Conservation (phyloP, 768 basidiomycete species). For the Tremella yokohamensis region DNA sequence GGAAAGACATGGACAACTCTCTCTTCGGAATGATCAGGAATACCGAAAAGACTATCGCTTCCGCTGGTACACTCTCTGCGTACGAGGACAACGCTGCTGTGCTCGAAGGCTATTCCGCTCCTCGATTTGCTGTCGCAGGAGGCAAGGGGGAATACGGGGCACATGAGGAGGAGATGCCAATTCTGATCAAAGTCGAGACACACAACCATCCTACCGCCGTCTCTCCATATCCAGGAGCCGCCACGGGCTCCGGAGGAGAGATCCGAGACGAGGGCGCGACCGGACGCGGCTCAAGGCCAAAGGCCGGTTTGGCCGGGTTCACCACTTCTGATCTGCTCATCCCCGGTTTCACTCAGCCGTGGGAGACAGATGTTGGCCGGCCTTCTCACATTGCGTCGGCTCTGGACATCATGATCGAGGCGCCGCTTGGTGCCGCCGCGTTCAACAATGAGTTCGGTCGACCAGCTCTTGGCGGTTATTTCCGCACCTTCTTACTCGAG, state of each 20-base stretch:
- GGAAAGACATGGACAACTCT: constrained; percentile 61
- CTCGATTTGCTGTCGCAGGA: constrained; percentile 64
- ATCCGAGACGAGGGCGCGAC: constrained; percentile 97
- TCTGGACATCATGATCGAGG: constrained; percentile 95
- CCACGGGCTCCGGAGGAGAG: constrained; percentile 96
- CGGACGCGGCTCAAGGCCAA: constrained; percentile 90
- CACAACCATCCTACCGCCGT: constrained; percentile 99
- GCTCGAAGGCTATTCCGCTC: constrained; percentile 68
- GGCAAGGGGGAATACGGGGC: constrained; percentile 58
- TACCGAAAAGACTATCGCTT: constrained; percentile 69
- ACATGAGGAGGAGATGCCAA: constrained; percentile 68
- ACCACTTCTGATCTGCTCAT: constrained; percentile 91
- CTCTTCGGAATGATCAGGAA: constrained; percentile 97
- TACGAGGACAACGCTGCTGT: constrained; percentile 99
- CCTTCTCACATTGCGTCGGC: constrained; percentile 89
- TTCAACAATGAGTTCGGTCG: constrained; percentile 99
- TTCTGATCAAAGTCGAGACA: constrained; percentile 96
- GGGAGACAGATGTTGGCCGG: constrained; percentile 91
- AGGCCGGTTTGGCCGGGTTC: constrained; percentile 89
- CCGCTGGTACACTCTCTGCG: constrained; percentile 81
- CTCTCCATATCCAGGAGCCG: constrained; percentile 96
- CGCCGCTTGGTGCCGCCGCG: constrained; percentile 86
- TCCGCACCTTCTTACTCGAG: constrained; percentile 85
- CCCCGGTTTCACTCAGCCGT: constrained; percentile 84
- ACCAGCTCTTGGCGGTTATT: constrained; percentile 87